phyloP scores from a whole-genome alignment of 768 basidiomycete species.

The Hygrophorus russula region DNA sequence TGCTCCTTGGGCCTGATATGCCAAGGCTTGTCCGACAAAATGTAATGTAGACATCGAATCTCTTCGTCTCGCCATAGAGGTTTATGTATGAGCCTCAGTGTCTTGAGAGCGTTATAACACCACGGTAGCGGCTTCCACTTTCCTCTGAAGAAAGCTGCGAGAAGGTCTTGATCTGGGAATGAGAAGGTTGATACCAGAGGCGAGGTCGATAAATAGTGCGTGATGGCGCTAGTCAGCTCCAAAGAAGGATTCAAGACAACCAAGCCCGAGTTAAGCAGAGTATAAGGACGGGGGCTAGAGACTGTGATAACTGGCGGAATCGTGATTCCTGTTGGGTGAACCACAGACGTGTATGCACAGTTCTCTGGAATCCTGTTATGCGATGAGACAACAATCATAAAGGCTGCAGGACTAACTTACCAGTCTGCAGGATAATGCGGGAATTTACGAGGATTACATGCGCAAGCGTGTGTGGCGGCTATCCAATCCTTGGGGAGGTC shows the following conservation, averaged over 20 bases:
- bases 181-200: conserved; percentile 29
- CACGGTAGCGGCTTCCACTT: conserved; percentile 74
- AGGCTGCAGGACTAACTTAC: conserved; percentile 27
- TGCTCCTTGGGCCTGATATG: conserved; percentile 31
- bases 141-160: conserved; percentile 69
- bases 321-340: conserved; percentile 31
- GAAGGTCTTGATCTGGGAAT: conserved; percentile 91
- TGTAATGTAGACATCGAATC: conserved; percentile 81
- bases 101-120: conserved; percentile 90
- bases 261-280: conserved; percentile 83
- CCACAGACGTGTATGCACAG: conserved; percentile 65
- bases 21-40: conserved; percentile 85
- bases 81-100: conserved; percentile 62
- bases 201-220: conserved; percentile 39
- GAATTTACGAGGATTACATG: conserved; percentile 85
- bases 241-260: conserved; percentile 75
- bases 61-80: conserved; percentile 78
- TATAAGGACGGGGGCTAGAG: conserved; percentile 57
- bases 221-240: conserved; percentile 39
- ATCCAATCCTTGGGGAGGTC: conserved; percentile 59
- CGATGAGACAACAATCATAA: conserved; percentile 1
- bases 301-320: conserved; percentile 17
- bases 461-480: conserved; percentile 83
- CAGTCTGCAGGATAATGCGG: conserved; percentile 86
- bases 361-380: conserved; percentile 79